Base-by-base conservation (phyloP, 352 stramenopile species). In the Paralagenidium karlingii region DNA sequence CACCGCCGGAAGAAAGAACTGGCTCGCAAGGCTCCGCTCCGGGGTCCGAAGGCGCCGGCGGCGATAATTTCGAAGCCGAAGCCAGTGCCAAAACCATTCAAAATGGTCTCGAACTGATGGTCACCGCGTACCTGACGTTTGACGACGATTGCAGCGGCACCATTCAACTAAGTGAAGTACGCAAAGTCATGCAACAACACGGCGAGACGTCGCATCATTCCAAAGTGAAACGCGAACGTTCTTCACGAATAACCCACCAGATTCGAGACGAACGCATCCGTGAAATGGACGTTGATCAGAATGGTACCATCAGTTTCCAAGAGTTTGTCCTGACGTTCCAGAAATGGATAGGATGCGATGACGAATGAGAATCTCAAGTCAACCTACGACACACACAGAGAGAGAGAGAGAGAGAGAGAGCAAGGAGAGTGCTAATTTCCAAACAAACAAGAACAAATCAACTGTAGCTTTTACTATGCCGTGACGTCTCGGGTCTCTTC, bases 301-400 rank as follows among this genome's bases (percentile, higher is more conserved):
- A 93, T 31, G 80, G 81, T 37, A 87, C 66, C 8, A 90, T 93
- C 58, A 92, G 79, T 16, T 93, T 90, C 43, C 74, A 90, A 45
- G 81, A 94, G 45, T 94, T 94, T 33, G 61, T 94, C 22, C 61
- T 88, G 26, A 88, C 81, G 20, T 93, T 92, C 39, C 71, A 89
- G 43, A 80, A 75, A 22, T 94, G 81, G 81, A 74, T 85, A 34
- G 74, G 73, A 21, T 63, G 60, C 10, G 75, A 90, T 21, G 68
- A 82, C 10, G 29, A 50, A 26, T 32, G 13, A 33, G 28, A 33
- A n/a, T n/a, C n/a, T n/a, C n/a, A n/a, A n/a, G n/a, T n/a, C n/a
- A n/a, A n/a, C n/a, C n/a, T n/a, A n/a, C n/a, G n/a, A n/a, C n/a
- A n/a, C n/a, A n/a, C n/a, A n/a, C n/a, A n/a, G n/a, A n/a, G n/a